phyloP scores from a whole-genome alignment of 2,329 filamentous ascomycete genomes.

The Sclerotinia nivalis region DNA sequence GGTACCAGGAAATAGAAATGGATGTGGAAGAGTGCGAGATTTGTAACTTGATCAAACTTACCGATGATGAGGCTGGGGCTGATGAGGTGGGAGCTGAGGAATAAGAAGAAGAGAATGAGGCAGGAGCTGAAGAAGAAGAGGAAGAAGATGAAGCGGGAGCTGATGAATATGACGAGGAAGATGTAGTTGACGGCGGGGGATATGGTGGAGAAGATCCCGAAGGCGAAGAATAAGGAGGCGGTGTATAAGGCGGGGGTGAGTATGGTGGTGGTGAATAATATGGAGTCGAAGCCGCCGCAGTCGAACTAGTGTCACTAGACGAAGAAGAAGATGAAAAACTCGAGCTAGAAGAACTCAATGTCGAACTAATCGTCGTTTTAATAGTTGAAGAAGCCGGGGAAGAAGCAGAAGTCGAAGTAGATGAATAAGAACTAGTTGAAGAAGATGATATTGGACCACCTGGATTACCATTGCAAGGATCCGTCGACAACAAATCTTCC shows the following conservation, averaged over 20 bases:
- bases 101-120: not conserved
- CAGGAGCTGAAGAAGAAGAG: not conserved
- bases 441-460: slow-evolving; percentile 23
- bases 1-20: accelerated
- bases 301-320: not conserved
- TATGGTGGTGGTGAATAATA: not conserved
- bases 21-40: not conserved
- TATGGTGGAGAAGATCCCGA: not conserved
- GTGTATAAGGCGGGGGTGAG: not conserved
- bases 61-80: not conserved
- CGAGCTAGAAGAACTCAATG: not conserved
- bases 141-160: not conserved
- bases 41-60: not conserved
- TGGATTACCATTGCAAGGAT: slow-evolving; percentile 46
- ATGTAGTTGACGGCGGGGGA: not conserved
- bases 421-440: slow-evolving; percentile 14
- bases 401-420: slow-evolving; percentile 9
- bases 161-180: not conserved
- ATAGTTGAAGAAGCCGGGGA: slow-evolving; percentile 19
- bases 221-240: not conserved
- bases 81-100: not conserved
- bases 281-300: not conserved
- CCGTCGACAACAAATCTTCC: slow-evolving; percentile 50
- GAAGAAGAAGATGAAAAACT: not conserved
- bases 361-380: not conserved